Percentiles rank a stretch among this genome's conserved stretches.
phyloP scores from a whole-genome alignment of 192 early-diverging fungal genomes.

The Cetraspora pellucida region DNA sequence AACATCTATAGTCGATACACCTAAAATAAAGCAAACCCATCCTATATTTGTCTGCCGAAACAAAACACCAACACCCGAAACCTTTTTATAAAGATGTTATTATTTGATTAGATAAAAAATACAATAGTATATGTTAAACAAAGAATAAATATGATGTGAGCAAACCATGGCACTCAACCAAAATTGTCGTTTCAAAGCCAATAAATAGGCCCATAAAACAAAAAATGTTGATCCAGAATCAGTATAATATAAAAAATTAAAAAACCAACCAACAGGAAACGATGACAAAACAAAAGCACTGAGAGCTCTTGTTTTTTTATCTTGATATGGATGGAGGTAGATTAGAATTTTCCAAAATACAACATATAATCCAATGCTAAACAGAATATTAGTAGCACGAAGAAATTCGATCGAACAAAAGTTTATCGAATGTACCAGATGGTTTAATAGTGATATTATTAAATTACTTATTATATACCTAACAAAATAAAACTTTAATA shows the following conservation, averaged over 20 bases:
- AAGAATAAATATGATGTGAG: background rate
- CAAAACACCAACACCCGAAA: slow-evolving; percentile 40
- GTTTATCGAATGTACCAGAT: background rate
- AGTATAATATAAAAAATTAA: slow-evolving; percentile 89
- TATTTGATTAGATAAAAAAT: background rate
- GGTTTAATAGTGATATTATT: background rate
- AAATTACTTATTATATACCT: slow-evolving; percentile 29
- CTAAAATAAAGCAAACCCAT: slow-evolving; percentile 79
- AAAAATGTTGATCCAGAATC: slow-evolving; percentile 85
- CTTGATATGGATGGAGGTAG: slow-evolving; percentile 43
- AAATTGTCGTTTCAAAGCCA: slow-evolving; percentile 53
- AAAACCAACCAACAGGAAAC: slow-evolving; percentile 87
- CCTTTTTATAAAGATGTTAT: background rate
- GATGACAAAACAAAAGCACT: slow-evolving; percentile 56
- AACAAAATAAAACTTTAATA: too few species aligned
- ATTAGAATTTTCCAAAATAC: slow-evolving; percentile 44
- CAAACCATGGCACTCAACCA: slow-evolving; percentile 60
- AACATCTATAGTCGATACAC: slow-evolving; percentile 15
- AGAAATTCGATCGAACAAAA: slow-evolving; percentile 50
- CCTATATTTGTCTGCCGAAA: slow-evolving; percentile 94
- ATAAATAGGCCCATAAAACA: slow-evolving; percentile 67
- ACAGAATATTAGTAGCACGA: slow-evolving; percentile 71
- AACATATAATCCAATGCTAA: slow-evolving; percentile 58
- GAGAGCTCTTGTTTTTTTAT: background rate
- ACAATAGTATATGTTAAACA: background rate